These are phyloP conservation scores for Cutaneotrichosporon sp. DNA, from an alignment of 1,284 basidiomycete genomes.

Conservation along the genomic window DNA sequence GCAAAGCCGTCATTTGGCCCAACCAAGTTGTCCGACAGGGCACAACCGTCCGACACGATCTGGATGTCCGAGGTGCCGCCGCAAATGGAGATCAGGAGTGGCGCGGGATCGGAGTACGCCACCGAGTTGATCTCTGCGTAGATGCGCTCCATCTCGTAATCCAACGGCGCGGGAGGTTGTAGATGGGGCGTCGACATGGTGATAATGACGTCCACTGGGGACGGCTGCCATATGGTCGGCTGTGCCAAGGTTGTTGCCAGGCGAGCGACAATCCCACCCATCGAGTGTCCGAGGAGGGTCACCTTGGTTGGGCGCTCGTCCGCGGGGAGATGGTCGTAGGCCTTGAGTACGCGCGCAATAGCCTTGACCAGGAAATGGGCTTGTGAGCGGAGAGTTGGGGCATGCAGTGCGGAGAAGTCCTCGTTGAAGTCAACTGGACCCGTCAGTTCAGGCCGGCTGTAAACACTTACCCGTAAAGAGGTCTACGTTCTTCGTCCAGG, in stretches of 20 bases:
- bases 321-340: conserved; percentile 60
- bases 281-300: conserved; percentile 88
- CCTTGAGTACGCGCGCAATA: conserved; percentile 72
- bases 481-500: conserved; percentile 62
- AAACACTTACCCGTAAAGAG: conserved; percentile 70
- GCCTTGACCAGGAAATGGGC: conserved; percentile 73
- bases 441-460: neutral
- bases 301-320: conserved; percentile 55
- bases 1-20: conserved; percentile 62
- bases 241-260: conserved; percentile 46
- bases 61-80: conserved; percentile 91
- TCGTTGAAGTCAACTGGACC: conserved; percentile 92
- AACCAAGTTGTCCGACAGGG: conserved; percentile 58
- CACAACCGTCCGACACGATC: conserved; percentile 88
- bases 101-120: conserved; percentile 56
- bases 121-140: conserved; percentile 57
- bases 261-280: conserved; percentile 94
- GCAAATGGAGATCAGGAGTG: conserved; percentile 79
- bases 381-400: conserved; percentile 81
- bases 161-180: conserved; percentile 81
- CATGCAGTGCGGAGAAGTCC: conserved; percentile 94
- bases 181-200: conserved; percentile 95
- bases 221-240: conserved; percentile 53
- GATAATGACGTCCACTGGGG: conserved; percentile 69
- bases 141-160: conserved; percentile 70